Evolutionary conservation across 2,329 filamentous ascomycete species (phyloP).

Genomic region (Pestalotiopsis sp.): DNA sequence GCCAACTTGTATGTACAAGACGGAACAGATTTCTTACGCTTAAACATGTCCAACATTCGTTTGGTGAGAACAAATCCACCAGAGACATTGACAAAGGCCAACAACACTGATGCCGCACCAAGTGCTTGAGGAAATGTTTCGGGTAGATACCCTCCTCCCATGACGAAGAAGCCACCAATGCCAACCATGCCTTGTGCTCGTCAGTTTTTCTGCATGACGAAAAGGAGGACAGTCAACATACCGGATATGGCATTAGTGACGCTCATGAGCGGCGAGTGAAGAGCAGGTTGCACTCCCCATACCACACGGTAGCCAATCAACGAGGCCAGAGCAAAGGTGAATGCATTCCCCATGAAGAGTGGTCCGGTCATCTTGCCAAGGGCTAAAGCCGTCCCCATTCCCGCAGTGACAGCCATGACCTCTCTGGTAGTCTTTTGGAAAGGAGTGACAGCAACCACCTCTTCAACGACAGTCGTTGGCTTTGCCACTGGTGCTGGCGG

Average conservation of each 20-base stretch:
- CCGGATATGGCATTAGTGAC: constrained; percentile 92
- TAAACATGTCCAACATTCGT: constrained; percentile 92
- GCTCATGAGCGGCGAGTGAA: constrained; percentile 90
- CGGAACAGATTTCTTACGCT: constrained; percentile 48
- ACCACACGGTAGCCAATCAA: constrained; percentile 87
- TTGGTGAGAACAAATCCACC: constrained; percentile 92
- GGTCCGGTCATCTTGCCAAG: constrained; percentile 82
- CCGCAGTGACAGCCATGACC: constrained; percentile 73
- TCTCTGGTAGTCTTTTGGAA: constrained; percentile 81
- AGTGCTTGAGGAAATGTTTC: constrained; percentile 78
- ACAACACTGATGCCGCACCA: constrained; percentile 76
- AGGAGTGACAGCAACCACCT: constrained; percentile 71
- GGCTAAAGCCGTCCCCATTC: constrained; percentile 74
- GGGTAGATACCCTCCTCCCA: constrained; percentile 79
- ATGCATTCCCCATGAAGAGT: constrained; percentile 85
- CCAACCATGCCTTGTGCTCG: constrained; percentile 70
- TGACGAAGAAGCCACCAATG: constrained; percentile 84
- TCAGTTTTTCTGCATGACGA: neutral
- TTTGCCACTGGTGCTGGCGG: constrained; percentile 54
- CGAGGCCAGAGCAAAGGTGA: constrained; percentile 82
- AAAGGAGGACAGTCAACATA: constrained; percentile 16
- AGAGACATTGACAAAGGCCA: constrained; percentile 87
- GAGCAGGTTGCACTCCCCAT: constrained; percentile 81
- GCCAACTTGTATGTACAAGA: constrained; percentile 19
- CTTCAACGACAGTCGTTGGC: constrained; percentile 41